phyloP scores from a whole-genome alignment of 2,329 filamentous ascomycete species.

The Colletotrichum tabaci region DNA sequence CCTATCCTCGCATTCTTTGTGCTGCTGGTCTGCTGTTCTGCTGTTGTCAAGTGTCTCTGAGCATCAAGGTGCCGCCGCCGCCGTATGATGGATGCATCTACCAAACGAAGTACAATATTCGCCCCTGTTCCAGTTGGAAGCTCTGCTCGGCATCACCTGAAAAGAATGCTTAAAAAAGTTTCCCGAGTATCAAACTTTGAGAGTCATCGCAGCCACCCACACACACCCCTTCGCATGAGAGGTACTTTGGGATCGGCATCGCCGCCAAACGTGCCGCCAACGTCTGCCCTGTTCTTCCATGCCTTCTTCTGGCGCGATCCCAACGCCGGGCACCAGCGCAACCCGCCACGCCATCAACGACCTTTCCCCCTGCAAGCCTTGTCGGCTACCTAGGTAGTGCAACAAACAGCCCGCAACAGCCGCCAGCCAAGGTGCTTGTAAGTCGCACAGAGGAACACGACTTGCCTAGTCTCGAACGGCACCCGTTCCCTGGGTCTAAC shows the following conservation, averaged over 20 bases:
- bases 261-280: not conserved
- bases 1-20: not conserved
- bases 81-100: not conserved
- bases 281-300: conserved; percentile 7
- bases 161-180: not conserved
- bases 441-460: not conserved
- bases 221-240: not conserved
- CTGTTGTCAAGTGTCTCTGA: conserved; percentile 10
- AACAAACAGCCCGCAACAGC: not conserved
- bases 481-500: not conserved
- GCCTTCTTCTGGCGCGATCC: conserved; percentile 1
- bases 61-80: not conserved
- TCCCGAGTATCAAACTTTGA: not conserved
- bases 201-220: not conserved
- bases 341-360: conserved; percentile 1
- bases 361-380: not conserved
- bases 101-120: no score
- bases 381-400: not conserved
- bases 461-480: not conserved
- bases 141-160: not conserved
- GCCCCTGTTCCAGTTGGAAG: not conserved
- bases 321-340: conserved; percentile 13
- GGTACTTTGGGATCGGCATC: conserved; percentile 1
- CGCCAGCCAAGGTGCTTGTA: not conserved
- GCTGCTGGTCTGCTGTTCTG: no score